These are phyloP conservation scores for Astrocystis sublimbata DNA, from an alignment of 495 filamentous ascomycete genomes.

Conservation along the genomic window DNA sequence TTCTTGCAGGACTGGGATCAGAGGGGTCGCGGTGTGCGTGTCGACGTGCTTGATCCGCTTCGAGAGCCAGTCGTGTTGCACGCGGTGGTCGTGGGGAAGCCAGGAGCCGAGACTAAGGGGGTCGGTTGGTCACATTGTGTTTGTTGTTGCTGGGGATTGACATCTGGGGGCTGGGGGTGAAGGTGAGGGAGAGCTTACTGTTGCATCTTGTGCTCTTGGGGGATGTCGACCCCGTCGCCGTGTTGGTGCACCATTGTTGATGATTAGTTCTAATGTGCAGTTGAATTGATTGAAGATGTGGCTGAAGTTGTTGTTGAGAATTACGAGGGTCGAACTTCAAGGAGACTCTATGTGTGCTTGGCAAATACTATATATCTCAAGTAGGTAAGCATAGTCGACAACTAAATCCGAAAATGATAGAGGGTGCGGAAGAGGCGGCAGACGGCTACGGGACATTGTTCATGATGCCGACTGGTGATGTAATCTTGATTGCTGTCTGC, in stretches of 20 bases:
- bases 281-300: neutral
- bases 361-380: too few relatives aligned
- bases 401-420: too few relatives aligned
- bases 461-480: slow-evolving; percentile 25
- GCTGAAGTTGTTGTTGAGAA: neutral
- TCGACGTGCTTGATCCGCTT: slow-evolving; percentile 49
- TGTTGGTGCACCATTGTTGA: slow-evolving; percentile 48
- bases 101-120: slow-evolving; percentile 47
- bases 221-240: slow-evolving; percentile 47
- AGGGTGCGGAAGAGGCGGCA: slow-evolving; percentile 12
- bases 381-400: too few relatives aligned
- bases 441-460: slow-evolving; percentile 10
- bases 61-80: slow-evolving; percentile 52
- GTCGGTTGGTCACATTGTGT: neutral
- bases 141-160: slow-evolving; percentile 13
- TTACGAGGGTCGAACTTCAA: neutral
- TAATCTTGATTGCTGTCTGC: slow-evolving; percentile 23
- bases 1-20: slow-evolving; percentile 48
- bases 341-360: neutral
- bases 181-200: slow-evolving; percentile 25
- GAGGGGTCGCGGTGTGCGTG: slow-evolving; percentile 38
- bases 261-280: slow-evolving; percentile 8
- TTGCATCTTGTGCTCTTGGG: slow-evolving; percentile 39
- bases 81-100: slow-evolving; percentile 55
- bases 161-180: neutral